Conservation (phyloP, 2,329 filamentous ascomycete species). For the Bretziella fagacearum region DNA sequence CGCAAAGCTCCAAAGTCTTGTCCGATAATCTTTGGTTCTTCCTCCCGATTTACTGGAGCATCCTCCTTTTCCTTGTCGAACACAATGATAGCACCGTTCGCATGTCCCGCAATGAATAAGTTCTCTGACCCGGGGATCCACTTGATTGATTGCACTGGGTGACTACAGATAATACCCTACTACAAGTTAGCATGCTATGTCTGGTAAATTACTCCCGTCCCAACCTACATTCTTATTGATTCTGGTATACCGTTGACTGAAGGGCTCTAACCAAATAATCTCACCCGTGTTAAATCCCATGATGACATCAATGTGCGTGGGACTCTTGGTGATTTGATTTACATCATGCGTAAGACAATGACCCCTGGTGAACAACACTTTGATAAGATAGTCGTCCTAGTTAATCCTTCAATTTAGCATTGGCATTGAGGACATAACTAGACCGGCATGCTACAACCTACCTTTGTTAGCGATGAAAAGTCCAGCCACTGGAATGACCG, state of each 20-base stretch:
- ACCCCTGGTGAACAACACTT: conserved; percentile 92
- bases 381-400: conserved; percentile 76
- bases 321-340: conserved; percentile 64
- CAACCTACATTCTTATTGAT: conserved; percentile 81
- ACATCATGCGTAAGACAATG: conserved; percentile 91
- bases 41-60: conserved; percentile 57
- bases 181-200: not conserved
- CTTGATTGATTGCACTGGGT: conserved; percentile 68
- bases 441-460: conserved; percentile 18
- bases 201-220: not conserved
- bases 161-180: conserved; percentile 73
- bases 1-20: conserved; percentile 30
- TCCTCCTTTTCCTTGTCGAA: conserved; percentile 98
- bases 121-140: conserved; percentile 94
- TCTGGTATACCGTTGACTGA: conserved; percentile 86
- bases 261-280: conserved; percentile 96
- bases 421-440: no score
- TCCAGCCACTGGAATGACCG: conserved; percentile 94
- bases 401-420: not conserved
- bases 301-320: conserved; percentile 70
- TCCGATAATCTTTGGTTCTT: conserved; percentile 24
- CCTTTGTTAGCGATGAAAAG: conserved; percentile 57
- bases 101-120: conserved; percentile 78
- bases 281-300: conserved; percentile 95
- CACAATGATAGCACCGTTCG: conserved; percentile 77